A percentile compares a stretch with the other conserved stretches of the same genome.
These are phyloP conservation scores for Pluteus cervinus DNA, from an alignment of 768 basidiomycete species.

Conservation along the genomic window DNA sequence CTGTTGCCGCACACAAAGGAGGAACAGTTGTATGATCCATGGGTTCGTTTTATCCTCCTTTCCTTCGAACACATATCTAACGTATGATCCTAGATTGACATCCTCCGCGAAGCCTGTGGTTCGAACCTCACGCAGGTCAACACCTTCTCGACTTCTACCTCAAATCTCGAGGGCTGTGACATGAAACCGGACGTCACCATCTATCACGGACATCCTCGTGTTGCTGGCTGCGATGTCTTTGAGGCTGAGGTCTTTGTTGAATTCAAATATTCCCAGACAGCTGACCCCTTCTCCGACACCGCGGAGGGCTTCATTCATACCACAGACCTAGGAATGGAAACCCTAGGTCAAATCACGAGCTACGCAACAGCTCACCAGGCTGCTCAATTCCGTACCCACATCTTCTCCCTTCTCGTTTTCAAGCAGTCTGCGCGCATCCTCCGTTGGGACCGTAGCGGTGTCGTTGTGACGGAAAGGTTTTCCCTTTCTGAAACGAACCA, in stretches of 20 bases:
- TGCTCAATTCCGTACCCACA: slow-evolving; percentile 12
- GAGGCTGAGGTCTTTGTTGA: slow-evolving; percentile 3
- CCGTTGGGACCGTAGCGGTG: slow-evolving; percentile 10
- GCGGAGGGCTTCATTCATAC: not conserved
- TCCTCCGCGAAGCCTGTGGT: not conserved
- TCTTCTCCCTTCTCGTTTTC: slow-evolving; percentile 10
- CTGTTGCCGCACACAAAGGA: not conserved
- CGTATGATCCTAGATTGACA: not conserved
- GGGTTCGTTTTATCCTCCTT: slow-evolving; percentile 1
- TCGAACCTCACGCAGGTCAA: not conserved
- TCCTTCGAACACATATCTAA: not conserved
- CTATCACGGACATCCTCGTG: not conserved
- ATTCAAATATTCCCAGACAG: not conserved
- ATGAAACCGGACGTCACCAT: not conserved
- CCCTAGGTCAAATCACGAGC: slow-evolving; percentile 12
- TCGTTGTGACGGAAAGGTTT: slow-evolving; percentile 9
- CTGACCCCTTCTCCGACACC: slow-evolving; percentile 5
- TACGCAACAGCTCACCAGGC: slow-evolving; percentile 13
- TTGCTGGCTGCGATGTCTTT: not conserved
- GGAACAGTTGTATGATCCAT: slow-evolving; percentile 2
- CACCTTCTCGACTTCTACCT: not conserved
- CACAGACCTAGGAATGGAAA: slow-evolving; percentile 6
- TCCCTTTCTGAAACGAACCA: not conserved
- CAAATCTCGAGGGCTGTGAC: not conserved
- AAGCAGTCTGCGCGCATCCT: slow-evolving; percentile 5